Evolutionary conservation across 495 filamentous ascomycete species (phyloP).

Genomic region (Podospora pseudoanserina): DNA sequence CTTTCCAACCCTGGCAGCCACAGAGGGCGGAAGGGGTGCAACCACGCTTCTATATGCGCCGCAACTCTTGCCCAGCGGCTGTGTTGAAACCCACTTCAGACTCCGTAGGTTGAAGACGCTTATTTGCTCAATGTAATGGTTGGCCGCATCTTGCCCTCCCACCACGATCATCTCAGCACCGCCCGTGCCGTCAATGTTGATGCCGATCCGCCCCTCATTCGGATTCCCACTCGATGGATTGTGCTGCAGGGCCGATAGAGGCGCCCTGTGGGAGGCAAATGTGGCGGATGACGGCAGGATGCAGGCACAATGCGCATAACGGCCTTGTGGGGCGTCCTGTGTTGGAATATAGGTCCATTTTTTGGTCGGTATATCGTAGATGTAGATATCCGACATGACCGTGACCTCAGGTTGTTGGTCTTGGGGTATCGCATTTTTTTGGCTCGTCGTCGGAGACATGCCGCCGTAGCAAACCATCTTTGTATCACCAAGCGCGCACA

Average conservation of each 20-base stretch:
- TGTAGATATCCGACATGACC: conserved; percentile 97
- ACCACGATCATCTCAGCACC: conserved; percentile 97
- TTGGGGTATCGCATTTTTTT: conserved; percentile 47
- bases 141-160: conserved; percentile 93
- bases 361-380: conserved; percentile 82
- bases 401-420: conserved; percentile 84
- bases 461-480: conserved; percentile 97
- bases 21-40: conserved; percentile 64
- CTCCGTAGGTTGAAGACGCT: conserved; percentile 97
- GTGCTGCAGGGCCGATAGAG: conserved; percentile 80
- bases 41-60: conserved; percentile 96
- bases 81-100: conserved; percentile 89
- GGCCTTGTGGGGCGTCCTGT: conserved; percentile 79
- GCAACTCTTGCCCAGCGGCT: conserved; percentile 78
- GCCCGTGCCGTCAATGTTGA: conserved; percentile 82
- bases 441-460: conserved; percentile 75
- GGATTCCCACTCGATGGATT: conserved; percentile 76
- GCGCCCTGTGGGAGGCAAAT: conserved; percentile 78
- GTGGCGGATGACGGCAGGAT: conserved; percentile 83
- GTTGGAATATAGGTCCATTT: conserved; percentile 83
- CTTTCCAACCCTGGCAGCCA: conserved; percentile 69
- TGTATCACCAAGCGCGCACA: conserved; percentile 87
- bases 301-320: conserved; percentile 95
- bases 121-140: conserved; percentile 97
- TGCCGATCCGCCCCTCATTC: conserved; percentile 80